These are phyloP conservation scores for Zopfia rhizophila DNA, from an alignment of 2,329 filamentous ascomycete genomes.

Conservation along the genomic window DNA sequence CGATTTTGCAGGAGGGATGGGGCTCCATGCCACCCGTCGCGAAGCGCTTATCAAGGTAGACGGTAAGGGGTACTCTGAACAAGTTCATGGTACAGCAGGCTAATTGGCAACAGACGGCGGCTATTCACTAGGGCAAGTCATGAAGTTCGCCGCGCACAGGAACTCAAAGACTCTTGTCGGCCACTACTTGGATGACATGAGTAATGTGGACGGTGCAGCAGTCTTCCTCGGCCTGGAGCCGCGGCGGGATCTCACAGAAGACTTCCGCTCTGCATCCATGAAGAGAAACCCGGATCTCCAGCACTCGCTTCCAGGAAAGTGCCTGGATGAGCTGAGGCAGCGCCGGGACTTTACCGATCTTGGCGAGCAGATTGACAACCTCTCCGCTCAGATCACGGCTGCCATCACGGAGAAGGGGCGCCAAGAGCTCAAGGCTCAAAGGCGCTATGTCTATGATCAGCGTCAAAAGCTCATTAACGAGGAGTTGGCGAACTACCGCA, in stretches of 20 bases:
- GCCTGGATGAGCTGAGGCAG: conserved; percentile 7
- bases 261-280: conserved; percentile 8
- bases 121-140: too few species aligned
- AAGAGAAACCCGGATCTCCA: conserved; percentile 8
- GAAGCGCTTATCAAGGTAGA: too few species aligned
- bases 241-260: conserved; percentile 7
- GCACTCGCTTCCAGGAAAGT: conserved; percentile 5
- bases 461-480: conserved; percentile 8
- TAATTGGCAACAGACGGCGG: too few species aligned
- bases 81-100: too few species aligned
- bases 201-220: too few species aligned
- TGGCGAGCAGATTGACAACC: conserved; percentile 9
- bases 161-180: too few species aligned
- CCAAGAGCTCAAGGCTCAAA: conserved; percentile 9
- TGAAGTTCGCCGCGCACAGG: too few species aligned
- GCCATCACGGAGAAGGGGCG: conserved; percentile 4
- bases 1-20: too few species aligned
- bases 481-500: conserved; percentile 9
- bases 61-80: too few species aligned
- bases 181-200: too few species aligned
- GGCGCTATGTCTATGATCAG: conserved; percentile 6
- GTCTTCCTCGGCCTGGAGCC: too few species aligned
- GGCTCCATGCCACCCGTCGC: too few species aligned
- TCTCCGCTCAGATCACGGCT: conserved; percentile 8
- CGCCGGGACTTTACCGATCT: conserved; percentile 8